A percentile compares a stretch with the other conserved stretches of the same genome.
Evolutionary conservation across 164 flowering plant species (phyloP).

Genomic region (Macadamia tetraphylla): DNA sequence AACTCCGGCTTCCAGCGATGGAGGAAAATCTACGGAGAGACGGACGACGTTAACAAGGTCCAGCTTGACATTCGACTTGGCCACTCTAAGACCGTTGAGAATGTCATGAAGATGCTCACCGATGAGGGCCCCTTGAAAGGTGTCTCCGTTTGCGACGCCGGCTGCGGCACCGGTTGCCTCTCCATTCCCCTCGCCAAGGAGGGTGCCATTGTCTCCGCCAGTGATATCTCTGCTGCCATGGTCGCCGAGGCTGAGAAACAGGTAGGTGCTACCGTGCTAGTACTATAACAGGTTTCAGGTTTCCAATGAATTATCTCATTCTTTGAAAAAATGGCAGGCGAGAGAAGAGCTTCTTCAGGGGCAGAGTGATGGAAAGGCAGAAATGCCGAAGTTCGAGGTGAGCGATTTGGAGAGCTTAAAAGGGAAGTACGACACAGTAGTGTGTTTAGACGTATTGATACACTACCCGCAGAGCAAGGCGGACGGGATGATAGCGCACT

Average conservation of each 20-base stretch:
- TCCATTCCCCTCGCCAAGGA: slow-evolving; percentile 80
- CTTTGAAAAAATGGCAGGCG: slow-evolving; percentile 39
- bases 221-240: slow-evolving; percentile 72
- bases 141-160: slow-evolving; percentile 87
- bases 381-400: slow-evolving; percentile 80
- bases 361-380: slow-evolving; percentile 14
- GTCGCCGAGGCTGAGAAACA: slow-evolving; percentile 79
- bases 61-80: slow-evolving; percentile 91
- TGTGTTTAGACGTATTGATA: slow-evolving; percentile 55
- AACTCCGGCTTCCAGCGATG: slow-evolving; percentile 86
- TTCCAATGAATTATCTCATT: no score
- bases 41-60: slow-evolving; percentile 87
- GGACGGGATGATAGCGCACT: slow-evolving; percentile 89
- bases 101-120: slow-evolving; percentile 53
- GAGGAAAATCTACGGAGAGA: slow-evolving; percentile 91
- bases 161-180: slow-evolving; percentile 87
- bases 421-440: background rate
- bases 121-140: slow-evolving; percentile 68
- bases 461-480: slow-evolving; percentile 96
- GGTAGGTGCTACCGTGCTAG: slow-evolving; percentile 21
- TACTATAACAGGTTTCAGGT: no score
- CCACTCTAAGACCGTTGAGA: slow-evolving; percentile 84
- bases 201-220: slow-evolving; percentile 78
- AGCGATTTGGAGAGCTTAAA: slow-evolving; percentile 20
- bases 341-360: slow-evolving; percentile 30